Percentiles rank a stretch among this genome's conserved stretches.
phyloP scores from a whole-genome alignment of 768 basidiomycete species.

The Kwoniella europaea region DNA sequence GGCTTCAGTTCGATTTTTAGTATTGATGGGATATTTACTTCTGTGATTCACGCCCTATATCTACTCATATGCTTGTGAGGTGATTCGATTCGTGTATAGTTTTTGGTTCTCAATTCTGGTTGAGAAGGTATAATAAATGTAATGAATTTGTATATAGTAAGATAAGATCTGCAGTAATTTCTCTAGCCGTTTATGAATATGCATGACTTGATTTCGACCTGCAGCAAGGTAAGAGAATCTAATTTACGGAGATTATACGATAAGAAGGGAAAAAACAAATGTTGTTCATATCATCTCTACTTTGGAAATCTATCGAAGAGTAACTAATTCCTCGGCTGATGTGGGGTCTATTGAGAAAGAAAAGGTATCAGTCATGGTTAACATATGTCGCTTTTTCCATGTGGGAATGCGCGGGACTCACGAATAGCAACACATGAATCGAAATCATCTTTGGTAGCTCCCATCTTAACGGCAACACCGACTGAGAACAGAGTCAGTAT shows the following conservation, averaged over 20 bases:
- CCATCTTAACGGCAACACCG: conserved; percentile 97
- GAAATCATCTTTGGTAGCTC: conserved; percentile 60
- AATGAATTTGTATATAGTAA: no score
- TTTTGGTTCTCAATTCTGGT: no score
- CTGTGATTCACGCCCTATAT: no score
- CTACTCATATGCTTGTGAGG: no score
- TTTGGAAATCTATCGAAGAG: conserved; percentile 45
- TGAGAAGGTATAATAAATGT: no score
- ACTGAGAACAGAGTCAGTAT: conserved; percentile 31
- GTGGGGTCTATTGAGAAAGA: conserved; percentile 50
- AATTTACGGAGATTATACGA: no score
- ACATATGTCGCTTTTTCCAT: neutral
- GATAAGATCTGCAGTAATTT: no score
- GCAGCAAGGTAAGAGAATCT: no score
- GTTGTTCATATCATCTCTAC: neutral
- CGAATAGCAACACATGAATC: conserved; percentile 57
- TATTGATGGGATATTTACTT: neutral
- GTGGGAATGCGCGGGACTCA: conserved; percentile 26
- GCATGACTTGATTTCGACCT: no score
- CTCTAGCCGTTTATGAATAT: no score
- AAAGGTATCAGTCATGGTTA: neutral
- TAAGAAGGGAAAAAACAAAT: no score
- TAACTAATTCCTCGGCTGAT: conserved; percentile 58
- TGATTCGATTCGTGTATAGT: no score
- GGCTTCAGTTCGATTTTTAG: neutral